Conservation (phyloP, 129 eudicot species). For the Saussurea involucrata region DNA sequence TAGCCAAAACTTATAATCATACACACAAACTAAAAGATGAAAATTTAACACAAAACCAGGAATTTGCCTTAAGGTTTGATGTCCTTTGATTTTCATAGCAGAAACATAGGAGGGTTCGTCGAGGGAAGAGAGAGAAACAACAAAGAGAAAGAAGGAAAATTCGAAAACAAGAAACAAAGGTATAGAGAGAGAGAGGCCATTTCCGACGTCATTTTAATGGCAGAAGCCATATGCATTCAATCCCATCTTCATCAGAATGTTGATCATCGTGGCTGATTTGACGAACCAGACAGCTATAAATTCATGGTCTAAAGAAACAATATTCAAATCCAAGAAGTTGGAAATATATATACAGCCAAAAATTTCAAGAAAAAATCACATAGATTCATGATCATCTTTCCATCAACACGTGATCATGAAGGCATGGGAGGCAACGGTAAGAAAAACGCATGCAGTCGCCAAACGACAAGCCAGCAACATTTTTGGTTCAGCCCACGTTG, state of each 20-base stretch:
- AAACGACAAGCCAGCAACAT: constrained; percentile 68
- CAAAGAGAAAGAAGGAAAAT: neutral
- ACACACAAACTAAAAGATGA: neutral
- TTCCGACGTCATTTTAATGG: neutral
- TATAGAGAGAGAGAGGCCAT: neutral
- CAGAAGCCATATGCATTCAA: neutral
- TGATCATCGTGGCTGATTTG: neutral
- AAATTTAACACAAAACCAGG: constrained; percentile 1
- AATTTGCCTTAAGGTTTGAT: neutral
- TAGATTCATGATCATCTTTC: neutral
- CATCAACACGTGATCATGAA: constrained; percentile 35
- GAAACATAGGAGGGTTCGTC: constrained; percentile 11
- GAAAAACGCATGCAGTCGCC: constrained; percentile 73
- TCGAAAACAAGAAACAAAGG: neutral
- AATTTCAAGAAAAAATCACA: neutral
- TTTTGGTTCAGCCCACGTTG: constrained; percentile 43
- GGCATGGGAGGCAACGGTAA: constrained; percentile 83
- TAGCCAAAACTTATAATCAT: neutral
- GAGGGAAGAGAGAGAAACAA: constrained; percentile 12
- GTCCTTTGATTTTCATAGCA: constrained; percentile 11
- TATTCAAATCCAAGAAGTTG: constrained; percentile 4
- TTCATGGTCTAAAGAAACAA: neutral
- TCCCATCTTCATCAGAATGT: neutral
- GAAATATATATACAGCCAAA: neutral
- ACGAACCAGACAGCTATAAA: neutral